Evolutionary conservation across 768 basidiomycete genomes (phyloP).

Genomic region (Naganishia randhawae): DNA sequence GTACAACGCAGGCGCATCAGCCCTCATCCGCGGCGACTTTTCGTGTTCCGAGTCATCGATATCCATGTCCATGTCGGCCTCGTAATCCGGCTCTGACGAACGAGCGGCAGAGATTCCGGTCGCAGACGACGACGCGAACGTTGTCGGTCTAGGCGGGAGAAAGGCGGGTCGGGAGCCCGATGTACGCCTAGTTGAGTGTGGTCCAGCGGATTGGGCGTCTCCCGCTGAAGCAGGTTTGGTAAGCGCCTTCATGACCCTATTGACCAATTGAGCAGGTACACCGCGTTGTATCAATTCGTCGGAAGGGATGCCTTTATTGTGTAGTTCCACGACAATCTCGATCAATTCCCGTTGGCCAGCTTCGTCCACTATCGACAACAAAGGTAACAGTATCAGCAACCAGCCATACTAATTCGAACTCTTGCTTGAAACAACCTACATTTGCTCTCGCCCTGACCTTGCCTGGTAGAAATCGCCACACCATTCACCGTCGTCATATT

Average conservation of each 20-base stretch:
- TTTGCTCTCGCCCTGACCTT: conserved; percentile 10
- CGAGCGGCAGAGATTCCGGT: neutral
- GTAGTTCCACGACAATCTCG: conserved; percentile 8
- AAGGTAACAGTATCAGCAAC: neutral
- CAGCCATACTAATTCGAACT: neutral
- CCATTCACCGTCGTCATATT: conserved; percentile 17
- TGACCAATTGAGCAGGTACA: conserved; percentile 12
- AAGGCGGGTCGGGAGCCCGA: neutral
- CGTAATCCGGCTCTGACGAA: neutral
- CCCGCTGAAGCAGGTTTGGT: neutral
- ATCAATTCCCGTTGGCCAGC: conserved; percentile 15
- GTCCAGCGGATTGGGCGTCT: neutral
- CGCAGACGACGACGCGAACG: neutral
- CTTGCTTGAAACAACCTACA: neutral
- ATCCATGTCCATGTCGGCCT: conserved; percentile 15
- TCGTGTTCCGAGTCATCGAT: conserved; percentile 15
- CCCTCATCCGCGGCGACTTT: neutral
- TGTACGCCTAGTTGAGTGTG: neutral
- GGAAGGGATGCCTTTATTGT: conserved; percentile 9
- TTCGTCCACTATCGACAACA: conserved; percentile 6
- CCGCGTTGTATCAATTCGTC: conserved; percentile 12
- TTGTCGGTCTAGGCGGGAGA: neutral
- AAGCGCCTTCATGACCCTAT: conserved; percentile 17
- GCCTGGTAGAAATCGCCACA: neutral
- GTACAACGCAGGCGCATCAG: neutral